Base-by-base conservation (phyloP, 192 early-diverging fungal genomes). In the Helicostylum pulchrum region DNA sequence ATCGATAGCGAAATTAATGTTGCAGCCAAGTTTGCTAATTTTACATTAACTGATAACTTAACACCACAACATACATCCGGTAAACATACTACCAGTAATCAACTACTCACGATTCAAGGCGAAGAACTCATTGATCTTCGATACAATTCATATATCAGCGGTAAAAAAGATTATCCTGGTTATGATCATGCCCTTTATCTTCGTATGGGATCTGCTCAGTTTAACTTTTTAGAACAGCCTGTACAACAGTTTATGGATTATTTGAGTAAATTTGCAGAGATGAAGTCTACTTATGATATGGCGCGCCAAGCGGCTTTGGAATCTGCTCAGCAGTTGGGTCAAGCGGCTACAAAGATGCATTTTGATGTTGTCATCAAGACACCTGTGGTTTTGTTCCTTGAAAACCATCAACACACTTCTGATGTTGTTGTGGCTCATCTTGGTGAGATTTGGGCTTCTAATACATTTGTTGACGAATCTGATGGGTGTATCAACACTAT, bases 231-330 rank as follows among this genome's bases (percentile, higher is more conserved):
- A 11, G 90, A 93, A 61, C 79, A 89, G 21, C 82, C 92, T 23
- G 75, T 94, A 45, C 66, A 71, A 20, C 81, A 88, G 49, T 72
- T 97, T 4, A 79, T 92, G 65, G 81, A 78, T 26, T 99, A 87
- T 68, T 82, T 92, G 1, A 89, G 84, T 60, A 87, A 95, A 65
- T 97, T 97, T 77, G 83, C 88, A 0, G 80, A 88, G 26, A 94
- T 97, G 92, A 89, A 95, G 61, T 80, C 80, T 26, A 58, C 95
- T 7, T 88, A 93, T 69, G 97, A 97, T 64, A 79, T 85, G n/a
- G 97, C 97, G 2, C 77, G 97, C 0, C 79, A 86, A 60, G 92
- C 94, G 0, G 92, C 94, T 4, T 78, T 90, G 3, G 79, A 92
- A 50, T 84, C 88, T 58, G 90, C 92, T 10, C 79, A 82, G 10